Base-by-base conservation (phyloP, 139 green algal species). In the Mychonastes homosphaera region DNA sequence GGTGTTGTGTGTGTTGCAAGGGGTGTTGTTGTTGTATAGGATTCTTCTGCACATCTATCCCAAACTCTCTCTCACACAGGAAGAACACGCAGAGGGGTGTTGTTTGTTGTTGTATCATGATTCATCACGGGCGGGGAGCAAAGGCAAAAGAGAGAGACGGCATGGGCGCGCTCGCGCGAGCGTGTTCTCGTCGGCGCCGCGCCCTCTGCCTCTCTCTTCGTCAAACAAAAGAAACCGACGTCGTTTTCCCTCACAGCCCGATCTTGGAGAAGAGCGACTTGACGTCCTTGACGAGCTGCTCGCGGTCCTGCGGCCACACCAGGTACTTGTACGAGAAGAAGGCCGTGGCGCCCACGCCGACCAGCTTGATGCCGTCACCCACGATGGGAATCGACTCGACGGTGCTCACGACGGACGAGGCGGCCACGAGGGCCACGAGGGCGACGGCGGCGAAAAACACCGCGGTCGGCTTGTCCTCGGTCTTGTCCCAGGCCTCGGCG, bases 261-360 rank as follows among this genome's bases (percentile, higher is more conserved):
- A 67, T 40, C 61, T 61, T 67, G 7, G 52, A 56, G 27, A 67
- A 4, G 27, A 61, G 54, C 3, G 12, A 15, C 61, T 67, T 58
- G 49, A 67, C 44, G 49, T 57, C 59, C 16, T 29, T 16, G 8
- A 67, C 48, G n/a, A 67, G 60, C 60, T 67, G 49, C 46, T 67
- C 60, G 36, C 60, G 12, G 26, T 9, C n/a, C n/a, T n/a, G n/a
- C n/a, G n/a, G n/a, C n/a, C n/a, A n/a, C n/a, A n/a, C n/a, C 56
- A 75, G 43, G 65, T 81, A 77, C 7, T 60, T 49, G 69, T 81
- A 81, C 21, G 35, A 12, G 41, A 72, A 84, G 23, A 73, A 71
- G n/a, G 26, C 53, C 3, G 59, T 70, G 32, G 77, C 73, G 16
- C 48, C 70, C 13, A 84, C 26, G 54, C 77, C 77, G 1, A 84